phyloP scores from a whole-genome alignment of 345 rosid genomes.

The Clarkia xantiana region DNA sequence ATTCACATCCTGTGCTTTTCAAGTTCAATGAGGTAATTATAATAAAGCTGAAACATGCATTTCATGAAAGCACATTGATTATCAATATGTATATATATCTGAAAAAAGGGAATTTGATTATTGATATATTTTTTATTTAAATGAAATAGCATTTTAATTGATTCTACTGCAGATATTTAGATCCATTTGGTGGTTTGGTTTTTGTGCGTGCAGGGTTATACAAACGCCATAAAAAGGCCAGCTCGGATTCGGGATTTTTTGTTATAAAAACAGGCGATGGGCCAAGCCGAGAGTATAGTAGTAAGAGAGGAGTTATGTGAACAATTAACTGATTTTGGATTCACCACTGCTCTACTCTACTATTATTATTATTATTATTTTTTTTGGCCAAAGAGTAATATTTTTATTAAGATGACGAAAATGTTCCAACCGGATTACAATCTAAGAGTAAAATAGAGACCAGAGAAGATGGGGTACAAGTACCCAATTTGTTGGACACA shows the following conservation, averaged over 20 bases:
- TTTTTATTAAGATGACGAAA: too few relatives aligned
- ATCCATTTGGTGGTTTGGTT: not conserved
- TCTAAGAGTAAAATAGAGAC: too few relatives aligned
- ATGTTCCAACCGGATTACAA: too few relatives aligned
- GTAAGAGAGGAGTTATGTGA: too few relatives aligned
- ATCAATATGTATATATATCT: not conserved
- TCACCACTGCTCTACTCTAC: too few relatives aligned
- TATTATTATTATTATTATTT: too few relatives aligned
- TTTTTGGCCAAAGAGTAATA: too few relatives aligned
- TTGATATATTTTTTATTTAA: not conserved
- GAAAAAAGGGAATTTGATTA: not conserved
- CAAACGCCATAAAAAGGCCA: conserved; percentile 88
- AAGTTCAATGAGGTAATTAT: conserved; percentile 71
- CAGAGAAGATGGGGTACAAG: too few relatives aligned
- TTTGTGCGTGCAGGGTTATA: conserved; percentile 47
- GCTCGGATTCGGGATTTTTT: conserved; percentile 69
- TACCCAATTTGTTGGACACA: too few relatives aligned
- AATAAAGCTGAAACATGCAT: not conserved
- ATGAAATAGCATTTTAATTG: too few relatives aligned
- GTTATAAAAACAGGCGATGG: conserved; percentile 14
- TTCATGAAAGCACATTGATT: not conserved
- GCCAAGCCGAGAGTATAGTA: too few relatives aligned
- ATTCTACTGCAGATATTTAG: not conserved
- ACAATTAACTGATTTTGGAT: too few relatives aligned
- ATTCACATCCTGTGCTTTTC: conserved; percentile 63